Evolutionary conservation across 2,329 filamentous ascomycete genomes (phyloP), one percentile per base, ranked within the genome.

Genomic region (Penicillium sp.): DNA sequence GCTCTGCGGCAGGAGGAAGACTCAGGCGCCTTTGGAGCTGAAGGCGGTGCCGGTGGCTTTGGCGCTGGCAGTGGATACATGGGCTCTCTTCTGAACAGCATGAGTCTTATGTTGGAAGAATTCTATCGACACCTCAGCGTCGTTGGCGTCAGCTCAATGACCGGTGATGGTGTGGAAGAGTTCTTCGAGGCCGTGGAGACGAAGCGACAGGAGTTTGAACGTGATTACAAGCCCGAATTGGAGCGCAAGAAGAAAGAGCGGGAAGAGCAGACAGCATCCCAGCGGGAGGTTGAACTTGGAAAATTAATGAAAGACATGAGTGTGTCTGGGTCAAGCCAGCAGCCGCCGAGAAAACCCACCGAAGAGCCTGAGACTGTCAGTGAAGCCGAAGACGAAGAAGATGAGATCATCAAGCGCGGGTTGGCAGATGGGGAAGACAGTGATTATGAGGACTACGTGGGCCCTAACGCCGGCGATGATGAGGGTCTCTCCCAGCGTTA

Each of bases 31-130:
- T 89, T 92, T 68, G 90, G 89, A 13, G 86, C 87, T 2, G 82
- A 84, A 29, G 91, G 88, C 14, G 81, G 83, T 22, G 75, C 77
- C 16, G 78, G 82, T 40, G 83, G 83, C 8, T 72, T 82, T 55
- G 83, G 85, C 11, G 85, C 87, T 5, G 92, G 92, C 11, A 94
- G 88, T 64, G 94, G 94, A 14, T 99, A 99, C 78, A 97, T 99
- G 94, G 89, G 90, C 53, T 95, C 89, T 63, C 78, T 97, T 53
- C 82, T 99, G 50, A 97, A 97, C 80, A 96, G 91, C 69, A 99
- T 99, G 94, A 96, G 91, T 69, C 79, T 97, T 59, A 91, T 99
- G 83, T 80, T 99, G 34, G 94, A 99, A 69, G 94, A 99, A 72
- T 99, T 99, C 70, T 99, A 99, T 75, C 87, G 90, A 38, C 92